Percentiles rank a stretch among this genome's conserved stretches.
These are phyloP conservation scores for Suillus americanus DNA, from an alignment of 768 basidiomycete genomes.

Conservation along the genomic window DNA sequence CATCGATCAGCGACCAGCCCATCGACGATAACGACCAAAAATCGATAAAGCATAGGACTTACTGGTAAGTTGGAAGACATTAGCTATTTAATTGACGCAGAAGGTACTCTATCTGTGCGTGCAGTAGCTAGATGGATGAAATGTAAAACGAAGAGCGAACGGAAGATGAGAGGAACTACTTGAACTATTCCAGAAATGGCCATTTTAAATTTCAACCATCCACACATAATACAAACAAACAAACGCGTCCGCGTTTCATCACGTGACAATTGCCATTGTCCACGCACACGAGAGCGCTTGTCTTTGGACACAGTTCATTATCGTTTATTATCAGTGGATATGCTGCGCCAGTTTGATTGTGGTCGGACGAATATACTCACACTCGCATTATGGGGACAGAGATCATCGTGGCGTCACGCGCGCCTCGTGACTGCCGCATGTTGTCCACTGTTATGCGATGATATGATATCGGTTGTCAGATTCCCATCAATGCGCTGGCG, in stretches of 20 bases:
- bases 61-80: constrained; percentile 50
- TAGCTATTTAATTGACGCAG: constrained; percentile 6
- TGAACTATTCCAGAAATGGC: constrained; percentile 24
- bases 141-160: constrained; percentile 12
- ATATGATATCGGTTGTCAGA: constrained; percentile 2
- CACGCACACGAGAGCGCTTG: not conserved
- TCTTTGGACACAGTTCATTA: not conserved
- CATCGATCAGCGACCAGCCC: not conserved
- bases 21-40: no score
- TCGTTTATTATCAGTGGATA: not conserved
- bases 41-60: constrained; percentile 15
- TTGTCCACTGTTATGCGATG: not conserved
- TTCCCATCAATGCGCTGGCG: constrained; percentile 3
- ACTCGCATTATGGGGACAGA: not conserved
- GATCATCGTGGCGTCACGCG: not conserved
- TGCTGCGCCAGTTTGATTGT: not conserved
- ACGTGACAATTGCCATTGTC: constrained; percentile 27
- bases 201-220: constrained; percentile 33
- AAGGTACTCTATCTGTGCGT: constrained; percentile 8
- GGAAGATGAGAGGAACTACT: constrained; percentile 14
- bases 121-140: constrained; percentile 8
- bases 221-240: constrained; percentile 37
- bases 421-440: constrained; percentile 2
- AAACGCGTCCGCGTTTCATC: constrained; percentile 37
- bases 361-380: not conserved